phyloP scores from a whole-genome alignment of 306 rosid species.

The Prunus kanzakura region DNA sequence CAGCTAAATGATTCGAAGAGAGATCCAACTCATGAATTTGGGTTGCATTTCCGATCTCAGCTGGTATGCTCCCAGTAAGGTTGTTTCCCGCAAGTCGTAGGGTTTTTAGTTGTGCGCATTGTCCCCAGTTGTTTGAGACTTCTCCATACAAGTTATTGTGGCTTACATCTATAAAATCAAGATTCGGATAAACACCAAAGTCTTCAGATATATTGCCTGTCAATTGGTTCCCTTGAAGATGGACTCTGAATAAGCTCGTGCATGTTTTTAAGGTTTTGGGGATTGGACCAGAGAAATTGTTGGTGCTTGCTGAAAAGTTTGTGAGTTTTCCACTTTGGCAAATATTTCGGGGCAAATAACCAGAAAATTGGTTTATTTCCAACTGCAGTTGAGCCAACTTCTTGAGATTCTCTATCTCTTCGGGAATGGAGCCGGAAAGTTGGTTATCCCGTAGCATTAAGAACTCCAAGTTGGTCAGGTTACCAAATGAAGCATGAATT shows the following conservation, averaged over 20 bases:
- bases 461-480: background rate
- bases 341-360: background rate
- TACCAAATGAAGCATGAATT: background rate
- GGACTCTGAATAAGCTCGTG: constrained; percentile 15
- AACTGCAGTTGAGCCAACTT: background rate
- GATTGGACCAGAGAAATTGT: constrained; percentile 20
- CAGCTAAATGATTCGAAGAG: too few relatives aligned
- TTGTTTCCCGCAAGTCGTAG: too few relatives aligned
- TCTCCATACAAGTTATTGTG: background rate
- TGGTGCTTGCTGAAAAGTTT: constrained; percentile 11
- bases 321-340: background rate
- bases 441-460: background rate
- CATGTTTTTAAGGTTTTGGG: constrained; percentile 33
- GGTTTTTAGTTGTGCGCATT: too few relatives aligned
- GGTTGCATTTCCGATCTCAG: too few relatives aligned
- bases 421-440: background rate
- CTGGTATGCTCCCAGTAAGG: too few relatives aligned
- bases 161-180: constrained; percentile 26
- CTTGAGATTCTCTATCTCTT: background rate
- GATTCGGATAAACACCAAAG: constrained; percentile 31
- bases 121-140: background rate
- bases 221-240: constrained; percentile 26
- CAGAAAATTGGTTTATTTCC: accelerated
- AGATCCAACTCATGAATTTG: too few relatives aligned
- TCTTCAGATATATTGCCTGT: constrained; percentile 22